Conservation (phyloP, 345 rosid species). For the Eucalyptus globulus region DNA sequence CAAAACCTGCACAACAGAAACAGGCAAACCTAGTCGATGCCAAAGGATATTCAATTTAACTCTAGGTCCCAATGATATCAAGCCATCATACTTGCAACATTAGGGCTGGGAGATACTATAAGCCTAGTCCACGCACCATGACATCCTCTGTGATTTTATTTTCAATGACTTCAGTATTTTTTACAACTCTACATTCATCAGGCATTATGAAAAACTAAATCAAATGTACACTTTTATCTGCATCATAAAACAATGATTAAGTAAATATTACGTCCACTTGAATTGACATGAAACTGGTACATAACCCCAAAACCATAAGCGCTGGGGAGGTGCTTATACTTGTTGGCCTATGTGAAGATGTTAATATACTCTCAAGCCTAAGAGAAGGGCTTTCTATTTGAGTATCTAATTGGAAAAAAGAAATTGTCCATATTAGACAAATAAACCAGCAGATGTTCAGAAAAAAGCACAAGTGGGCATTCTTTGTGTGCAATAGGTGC, state of each 20-base stretch:
- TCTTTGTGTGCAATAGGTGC: background rate
- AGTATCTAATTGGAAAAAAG: background rate
- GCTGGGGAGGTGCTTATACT: background rate
- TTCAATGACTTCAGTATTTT: background rate
- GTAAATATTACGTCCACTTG: background rate
- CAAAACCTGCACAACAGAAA: constrained; percentile 57
- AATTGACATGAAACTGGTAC: background rate
- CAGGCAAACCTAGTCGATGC: constrained; percentile 37
- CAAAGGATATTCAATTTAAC: constrained; percentile 40
- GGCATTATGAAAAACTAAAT: background rate
- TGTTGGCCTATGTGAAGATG: background rate
- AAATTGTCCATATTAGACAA: background rate
- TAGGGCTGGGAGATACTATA: background rate
- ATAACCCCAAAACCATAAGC: background rate
- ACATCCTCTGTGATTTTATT: background rate
- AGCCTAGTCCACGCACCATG: background rate
- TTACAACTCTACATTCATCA: background rate
- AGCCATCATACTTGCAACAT: background rate
- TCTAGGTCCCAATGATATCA: constrained; percentile 9
- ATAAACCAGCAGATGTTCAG: background rate
- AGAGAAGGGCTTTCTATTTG: background rate
- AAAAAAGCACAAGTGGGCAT: background rate
- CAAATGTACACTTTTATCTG: background rate
- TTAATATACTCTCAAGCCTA: background rate
- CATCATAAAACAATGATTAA: background rate